A percentile compares a stretch with the other conserved stretches of the same genome.
Evolutionary conservation across 345 rosid genomes (phyloP).

Genomic region (Iberis pinnata): DNA sequence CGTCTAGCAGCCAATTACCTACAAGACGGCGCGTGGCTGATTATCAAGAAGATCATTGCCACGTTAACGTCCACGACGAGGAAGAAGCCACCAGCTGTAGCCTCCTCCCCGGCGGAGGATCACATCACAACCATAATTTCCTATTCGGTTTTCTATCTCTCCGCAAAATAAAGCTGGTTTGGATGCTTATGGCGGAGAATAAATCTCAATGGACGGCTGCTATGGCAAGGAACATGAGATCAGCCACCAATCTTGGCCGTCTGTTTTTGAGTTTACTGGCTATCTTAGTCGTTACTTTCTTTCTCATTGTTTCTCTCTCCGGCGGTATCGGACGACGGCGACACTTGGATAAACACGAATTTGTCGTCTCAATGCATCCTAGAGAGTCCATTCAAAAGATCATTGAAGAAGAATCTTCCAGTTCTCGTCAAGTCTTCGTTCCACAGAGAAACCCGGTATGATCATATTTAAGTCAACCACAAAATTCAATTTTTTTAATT

Average conservation of each 20-base stretch:
- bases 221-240: constrained; percentile 41
- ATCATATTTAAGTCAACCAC: not conserved
- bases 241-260: constrained; percentile 44
- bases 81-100: constrained; percentile 34
- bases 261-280: constrained; percentile 33
- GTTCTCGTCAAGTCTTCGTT: not conserved
- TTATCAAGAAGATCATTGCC: constrained; percentile 29
- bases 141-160: constrained; percentile 18
- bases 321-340: constrained; percentile 11
- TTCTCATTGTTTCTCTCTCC: constrained; percentile 37
- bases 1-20: constrained; percentile 46
- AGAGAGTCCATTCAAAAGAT: constrained; percentile 26
- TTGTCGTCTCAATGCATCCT: constrained; percentile 23
- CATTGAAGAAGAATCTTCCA: constrained; percentile 17
- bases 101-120: constrained; percentile 1
- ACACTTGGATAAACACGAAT: constrained; percentile 21
- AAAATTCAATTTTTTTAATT: not conserved
- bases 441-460: constrained; percentile 11
- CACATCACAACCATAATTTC: constrained; percentile 7
- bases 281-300: constrained; percentile 45
- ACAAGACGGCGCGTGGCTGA: constrained; percentile 69
- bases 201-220: constrained; percentile 36
- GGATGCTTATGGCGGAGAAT: constrained; percentile 42
- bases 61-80: constrained; percentile 27
- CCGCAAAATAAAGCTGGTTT: constrained; percentile 23